Percentiles rank a stretch among this genome's conserved stretches.
Conservation (phyloP, 2,329 filamentous ascomycete species). For the Venturia effusa region DNA sequence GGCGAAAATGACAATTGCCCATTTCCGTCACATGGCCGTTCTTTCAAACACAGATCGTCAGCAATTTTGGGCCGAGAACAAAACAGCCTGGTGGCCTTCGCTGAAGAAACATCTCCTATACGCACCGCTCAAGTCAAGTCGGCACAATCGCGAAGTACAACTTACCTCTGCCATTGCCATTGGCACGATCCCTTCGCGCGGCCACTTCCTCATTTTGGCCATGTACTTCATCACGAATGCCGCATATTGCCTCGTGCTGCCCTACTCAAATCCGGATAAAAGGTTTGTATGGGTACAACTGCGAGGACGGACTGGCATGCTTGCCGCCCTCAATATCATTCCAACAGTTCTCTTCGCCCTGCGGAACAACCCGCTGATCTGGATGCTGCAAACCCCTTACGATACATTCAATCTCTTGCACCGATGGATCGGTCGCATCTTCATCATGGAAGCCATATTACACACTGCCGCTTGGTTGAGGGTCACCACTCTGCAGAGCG, state of each 20-base stretch:
- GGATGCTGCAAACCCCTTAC: constrained; percentile 74
- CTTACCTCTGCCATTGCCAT: constrained; percentile 57
- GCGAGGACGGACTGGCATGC: constrained; percentile 71
- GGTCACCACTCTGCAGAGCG: constrained; percentile 41
- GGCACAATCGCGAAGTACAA: constrained; percentile 67
- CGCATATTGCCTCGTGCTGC: constrained; percentile 62
- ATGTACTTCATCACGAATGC: constrained; percentile 64
- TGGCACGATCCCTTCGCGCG: constrained; percentile 68
- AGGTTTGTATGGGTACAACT: constrained; percentile 64
- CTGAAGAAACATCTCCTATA: constrained; percentile 55
- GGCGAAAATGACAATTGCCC: constrained; percentile 30
- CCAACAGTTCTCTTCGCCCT: constrained; percentile 81
- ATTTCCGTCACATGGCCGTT: constrained; percentile 35
- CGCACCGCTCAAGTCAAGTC: constrained; percentile 60
- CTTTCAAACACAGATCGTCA: constrained; percentile 31
- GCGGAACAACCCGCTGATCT: constrained; percentile 87
- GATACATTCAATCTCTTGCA: constrained; percentile 92
- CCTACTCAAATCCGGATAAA: constrained; percentile 35
- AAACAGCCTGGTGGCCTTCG: constrained; percentile 40
- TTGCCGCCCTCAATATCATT: constrained; percentile 84
- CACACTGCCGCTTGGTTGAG: constrained; percentile 66
- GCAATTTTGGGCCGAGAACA: constrained; percentile 36
- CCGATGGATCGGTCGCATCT: constrained; percentile 69
- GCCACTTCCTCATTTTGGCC: constrained; percentile 59
- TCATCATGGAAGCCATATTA: constrained; percentile 56